Conservation (phyloP, 2,329 filamentous ascomycete species). For the Ramichloridium luteum region DNA sequence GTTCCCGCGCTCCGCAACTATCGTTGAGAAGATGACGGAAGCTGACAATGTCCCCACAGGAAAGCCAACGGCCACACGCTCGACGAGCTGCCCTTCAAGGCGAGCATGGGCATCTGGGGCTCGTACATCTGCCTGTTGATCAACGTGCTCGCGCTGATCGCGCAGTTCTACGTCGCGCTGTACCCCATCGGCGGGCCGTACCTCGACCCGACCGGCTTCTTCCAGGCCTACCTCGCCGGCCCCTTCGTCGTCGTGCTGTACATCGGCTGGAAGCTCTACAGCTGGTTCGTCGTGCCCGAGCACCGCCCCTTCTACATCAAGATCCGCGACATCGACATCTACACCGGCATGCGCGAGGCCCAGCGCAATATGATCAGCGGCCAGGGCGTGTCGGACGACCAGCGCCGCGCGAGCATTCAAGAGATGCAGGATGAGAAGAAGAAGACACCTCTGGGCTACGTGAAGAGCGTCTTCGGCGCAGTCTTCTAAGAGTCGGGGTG, state of each 20-base stretch:
- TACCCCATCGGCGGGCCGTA: conserved; percentile 13
- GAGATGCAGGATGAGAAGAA: conserved; percentile 22
- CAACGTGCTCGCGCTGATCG: conserved; percentile 28
- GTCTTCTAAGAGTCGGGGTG: too few relatives aligned
- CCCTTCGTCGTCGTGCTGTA: conserved; percentile 21
- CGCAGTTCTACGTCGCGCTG: conserved; percentile 31
- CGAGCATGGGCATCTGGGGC: conserved; percentile 29
- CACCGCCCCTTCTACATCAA: conserved; percentile 23
- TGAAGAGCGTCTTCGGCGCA: too few relatives aligned
- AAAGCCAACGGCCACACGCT: conserved; percentile 35
- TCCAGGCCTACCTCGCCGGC: conserved; percentile 21
- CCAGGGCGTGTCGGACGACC: conserved; percentile 15
- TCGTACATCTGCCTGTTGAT: conserved; percentile 30
- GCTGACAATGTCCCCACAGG: conserved; percentile 41
- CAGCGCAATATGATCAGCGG: conserved; percentile 18
- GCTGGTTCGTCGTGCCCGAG: conserved; percentile 15
- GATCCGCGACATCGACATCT: conserved; percentile 26
- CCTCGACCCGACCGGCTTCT: conserved; percentile 16
- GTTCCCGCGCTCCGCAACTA: too few relatives aligned
- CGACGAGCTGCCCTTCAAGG: conserved; percentile 35
- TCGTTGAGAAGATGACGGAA: too few relatives aligned
- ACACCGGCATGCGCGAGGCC: conserved; percentile 25
- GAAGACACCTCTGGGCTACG: too few relatives aligned
- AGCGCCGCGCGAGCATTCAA: conserved; percentile 22
- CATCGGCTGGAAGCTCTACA: conserved; percentile 21